Percentiles rank a stretch among this genome's conserved stretches.
These are phyloP conservation scores for Yamagishiella unicocca DNA, from an alignment of 139 green algal genomes.

Conservation along the genomic window DNA sequence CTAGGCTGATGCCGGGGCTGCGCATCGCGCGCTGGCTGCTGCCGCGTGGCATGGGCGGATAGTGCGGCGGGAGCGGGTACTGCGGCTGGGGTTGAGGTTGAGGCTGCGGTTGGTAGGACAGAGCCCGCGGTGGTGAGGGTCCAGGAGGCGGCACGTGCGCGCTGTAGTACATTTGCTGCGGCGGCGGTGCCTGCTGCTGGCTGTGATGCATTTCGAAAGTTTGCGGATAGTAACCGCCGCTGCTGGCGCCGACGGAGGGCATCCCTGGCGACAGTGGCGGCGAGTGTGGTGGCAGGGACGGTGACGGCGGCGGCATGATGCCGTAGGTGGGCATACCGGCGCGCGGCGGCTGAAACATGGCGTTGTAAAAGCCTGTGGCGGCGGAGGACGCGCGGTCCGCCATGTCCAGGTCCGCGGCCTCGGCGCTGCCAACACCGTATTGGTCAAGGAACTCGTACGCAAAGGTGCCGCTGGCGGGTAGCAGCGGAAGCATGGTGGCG, in stretches of 20 bases:
- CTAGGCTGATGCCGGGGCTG: not conserved
- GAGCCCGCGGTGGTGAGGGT: not conserved
- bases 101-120: slow-evolving; percentile 4
- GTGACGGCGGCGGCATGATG: not conserved
- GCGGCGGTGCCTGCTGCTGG: not conserved
- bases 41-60: not conserved
- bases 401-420: slow-evolving; percentile 18
- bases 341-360: slow-evolving; percentile 27
- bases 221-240: slow-evolving; percentile 9
- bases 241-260: not conserved
- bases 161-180: slow-evolving; percentile 12
- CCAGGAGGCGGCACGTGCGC: not conserved
- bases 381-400: not conserved
- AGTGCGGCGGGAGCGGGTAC: not conserved
- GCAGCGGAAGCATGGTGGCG: not conserved
- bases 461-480: slow-evolving; percentile 5
- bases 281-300: not conserved
- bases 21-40: not conserved
- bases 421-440: not conserved
- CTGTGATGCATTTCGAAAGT: not conserved
- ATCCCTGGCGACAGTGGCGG: slow-evolving; percentile 4
- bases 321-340: slow-evolving; percentile 1
- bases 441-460: slow-evolving; percentile 37
- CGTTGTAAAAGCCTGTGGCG: slow-evolving; percentile 34
- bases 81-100: not conserved